Evolutionary conservation across 805 yeast genomes (phyloP).

Genomic region (Candida odintsovae): DNA sequence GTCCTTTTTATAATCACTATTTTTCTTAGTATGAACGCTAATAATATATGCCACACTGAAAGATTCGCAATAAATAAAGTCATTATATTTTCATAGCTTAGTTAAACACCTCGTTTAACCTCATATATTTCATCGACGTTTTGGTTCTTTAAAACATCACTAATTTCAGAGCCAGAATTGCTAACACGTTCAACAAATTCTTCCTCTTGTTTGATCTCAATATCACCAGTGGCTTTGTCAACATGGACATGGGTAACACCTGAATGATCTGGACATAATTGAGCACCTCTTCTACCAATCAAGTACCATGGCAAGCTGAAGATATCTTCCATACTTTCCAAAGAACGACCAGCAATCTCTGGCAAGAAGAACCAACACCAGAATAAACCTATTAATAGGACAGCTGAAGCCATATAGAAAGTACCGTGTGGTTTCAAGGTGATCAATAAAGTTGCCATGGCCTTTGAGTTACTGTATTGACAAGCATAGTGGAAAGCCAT

Average conservation of each 20-base stretch:
- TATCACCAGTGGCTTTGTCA: slow-evolving; percentile 10
- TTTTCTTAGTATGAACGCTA: no score
- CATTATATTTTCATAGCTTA: no score
- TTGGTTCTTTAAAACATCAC: not conserved
- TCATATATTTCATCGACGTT: not conserved
- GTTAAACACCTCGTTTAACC: not conserved
- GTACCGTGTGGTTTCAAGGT: slow-evolving; percentile 43
- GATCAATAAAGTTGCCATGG: slow-evolving; percentile 45
- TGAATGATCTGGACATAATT: slow-evolving; percentile 46
- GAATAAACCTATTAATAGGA: slow-evolving; percentile 34
- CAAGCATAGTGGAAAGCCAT: slow-evolving; percentile 54
- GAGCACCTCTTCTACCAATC: slow-evolving; percentile 49
- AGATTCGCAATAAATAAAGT: no score
- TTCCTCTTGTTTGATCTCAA: slow-evolving; percentile 11
- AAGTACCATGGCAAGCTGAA: slow-evolving; percentile 50
- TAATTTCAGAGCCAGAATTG: not conserved
- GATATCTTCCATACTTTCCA: slow-evolving; percentile 34
- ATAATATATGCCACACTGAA: no score
- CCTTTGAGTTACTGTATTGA: slow-evolving; percentile 53
- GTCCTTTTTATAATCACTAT: no score
- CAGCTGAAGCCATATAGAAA: slow-evolving; percentile 44
- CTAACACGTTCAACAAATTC: slow-evolving; percentile 11
- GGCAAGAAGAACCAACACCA: slow-evolving; percentile 33
- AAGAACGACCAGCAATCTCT: slow-evolving; percentile 33
- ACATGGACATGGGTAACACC: slow-evolving; percentile 25